Evolutionary conservation across 306 rosid species (phyloP).

Genomic region (Parietaria judaica): DNA sequence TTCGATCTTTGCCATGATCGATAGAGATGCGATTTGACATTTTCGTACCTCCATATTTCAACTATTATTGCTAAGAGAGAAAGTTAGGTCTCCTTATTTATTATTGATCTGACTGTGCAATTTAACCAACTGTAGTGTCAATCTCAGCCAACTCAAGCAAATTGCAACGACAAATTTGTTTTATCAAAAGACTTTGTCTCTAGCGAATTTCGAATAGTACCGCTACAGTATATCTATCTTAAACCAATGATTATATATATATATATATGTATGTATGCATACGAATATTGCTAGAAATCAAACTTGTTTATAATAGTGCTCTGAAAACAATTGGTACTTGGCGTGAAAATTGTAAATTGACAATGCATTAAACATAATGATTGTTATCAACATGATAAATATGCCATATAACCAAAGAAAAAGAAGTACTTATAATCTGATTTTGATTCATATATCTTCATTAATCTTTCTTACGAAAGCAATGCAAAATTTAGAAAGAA

Average conservation of each 20-base stretch:
- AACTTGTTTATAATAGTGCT: background rate
- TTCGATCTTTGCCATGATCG: conserved; percentile 4
- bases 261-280: background rate
- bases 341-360: background rate
- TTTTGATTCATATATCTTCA: conserved; percentile 9
- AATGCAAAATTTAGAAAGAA: background rate
- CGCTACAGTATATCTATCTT: background rate
- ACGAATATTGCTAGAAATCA: background rate
- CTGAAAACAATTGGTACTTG: background rate
- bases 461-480: background rate
- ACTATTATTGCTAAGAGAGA: conserved; percentile 10
- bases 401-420: background rate
- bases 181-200: background rate
- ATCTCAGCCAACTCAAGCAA: background rate
- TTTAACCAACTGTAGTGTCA: background rate
- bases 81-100: conserved; percentile 21
- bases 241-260: background rate
- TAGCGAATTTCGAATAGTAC: background rate
- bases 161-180: background rate
- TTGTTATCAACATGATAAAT: background rate
- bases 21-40: conserved; percentile 23
- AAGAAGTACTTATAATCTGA: background rate
- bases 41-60: conserved; percentile 12
- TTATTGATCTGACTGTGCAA: background rate
- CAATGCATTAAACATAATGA: background rate